These are phyloP conservation scores for Ramaria sp. DNA, from an alignment of 768 basidiomycete species.

Conservation along the genomic window DNA sequence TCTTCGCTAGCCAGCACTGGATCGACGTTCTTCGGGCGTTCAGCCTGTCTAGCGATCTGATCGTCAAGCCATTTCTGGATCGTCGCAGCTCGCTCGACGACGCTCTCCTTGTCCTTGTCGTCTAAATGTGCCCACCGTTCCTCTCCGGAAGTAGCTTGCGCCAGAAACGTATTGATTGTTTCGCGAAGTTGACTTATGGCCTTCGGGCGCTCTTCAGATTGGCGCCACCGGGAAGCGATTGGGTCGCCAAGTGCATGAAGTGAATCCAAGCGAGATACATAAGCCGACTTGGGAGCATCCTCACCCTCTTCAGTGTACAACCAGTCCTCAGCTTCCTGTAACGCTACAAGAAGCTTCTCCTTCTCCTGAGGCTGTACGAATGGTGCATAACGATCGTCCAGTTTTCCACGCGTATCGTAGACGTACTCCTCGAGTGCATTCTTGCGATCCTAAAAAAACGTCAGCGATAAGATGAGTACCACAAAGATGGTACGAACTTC, in stretches of 20 bases:
- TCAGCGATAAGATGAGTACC: conserved; percentile 1
- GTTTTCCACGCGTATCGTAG: conserved; percentile 87
- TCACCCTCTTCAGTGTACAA: conserved; percentile 94
- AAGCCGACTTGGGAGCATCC: conserved; percentile 92
- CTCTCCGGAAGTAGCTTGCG: conserved; percentile 71
- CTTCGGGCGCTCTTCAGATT: conserved; percentile 69
- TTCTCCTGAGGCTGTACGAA: conserved; percentile 75
- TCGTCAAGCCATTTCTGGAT: conserved; percentile 96
- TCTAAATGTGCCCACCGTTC: conserved; percentile 87
- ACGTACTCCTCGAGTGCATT: conserved; percentile 99
- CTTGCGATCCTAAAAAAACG: conserved; percentile 70
- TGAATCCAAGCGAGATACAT: conserved; percentile 69
- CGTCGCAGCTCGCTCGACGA: conserved; percentile 85
- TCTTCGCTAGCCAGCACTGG: conserved; percentile 74
- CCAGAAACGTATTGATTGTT: conserved; percentile 76
- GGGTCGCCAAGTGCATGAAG: conserved; percentile 85
- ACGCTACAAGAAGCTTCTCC: conserved; percentile 53
- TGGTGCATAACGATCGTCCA: conserved; percentile 76
- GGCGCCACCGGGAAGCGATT: conserved; percentile 71
- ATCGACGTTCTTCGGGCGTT: conserved; percentile 82
- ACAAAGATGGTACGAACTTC: conserved; percentile 46
- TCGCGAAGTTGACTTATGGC: conserved; percentile 73
- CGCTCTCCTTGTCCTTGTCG: conserved; percentile 73
- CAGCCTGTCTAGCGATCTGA: conserved; percentile 74
- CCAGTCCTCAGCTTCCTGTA: conserved; percentile 88